These are phyloP conservation scores for Aspergillus ellipticus DNA, from an alignment of 495 filamentous ascomycete species.

Conservation along the genomic window DNA sequence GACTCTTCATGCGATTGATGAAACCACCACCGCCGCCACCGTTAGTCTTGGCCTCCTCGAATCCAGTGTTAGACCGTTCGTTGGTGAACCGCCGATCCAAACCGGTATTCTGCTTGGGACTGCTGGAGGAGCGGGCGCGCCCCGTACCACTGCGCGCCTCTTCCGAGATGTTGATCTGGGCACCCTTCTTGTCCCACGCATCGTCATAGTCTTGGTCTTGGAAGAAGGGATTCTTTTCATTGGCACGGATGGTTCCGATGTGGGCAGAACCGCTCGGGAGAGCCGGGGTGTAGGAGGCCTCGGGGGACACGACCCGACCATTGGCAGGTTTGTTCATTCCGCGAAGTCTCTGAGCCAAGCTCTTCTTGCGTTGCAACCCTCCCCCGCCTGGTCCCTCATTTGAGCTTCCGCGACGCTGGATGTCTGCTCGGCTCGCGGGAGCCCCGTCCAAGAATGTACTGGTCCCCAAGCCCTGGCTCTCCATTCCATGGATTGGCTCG, in stretches of 20 bases:
- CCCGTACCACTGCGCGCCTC: constrained; percentile 29
- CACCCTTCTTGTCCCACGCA: constrained; percentile 67
- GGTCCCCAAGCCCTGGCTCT: constrained; percentile 82
- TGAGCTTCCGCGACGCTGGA: constrained; percentile 72
- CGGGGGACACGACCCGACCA: constrained; percentile 48
- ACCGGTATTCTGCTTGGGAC: constrained; percentile 50
- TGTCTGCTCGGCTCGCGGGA: constrained; percentile 78
- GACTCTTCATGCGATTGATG: constrained; percentile 80
- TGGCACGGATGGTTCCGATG: constrained; percentile 27
- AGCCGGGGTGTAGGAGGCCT: constrained; percentile 39
- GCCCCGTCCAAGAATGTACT: constrained; percentile 96
- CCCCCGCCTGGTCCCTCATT: constrained; percentile 47
- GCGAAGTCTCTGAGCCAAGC: constrained; percentile 79
- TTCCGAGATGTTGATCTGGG: constrained; percentile 54
- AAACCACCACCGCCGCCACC: constrained; percentile 58
- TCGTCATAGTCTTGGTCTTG: constrained; percentile 76
- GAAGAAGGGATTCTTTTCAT: constrained; percentile 83
- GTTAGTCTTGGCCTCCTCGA: constrained; percentile 42
- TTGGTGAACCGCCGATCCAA: constrained; percentile 68
- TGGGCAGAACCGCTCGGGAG: constrained; percentile 29
- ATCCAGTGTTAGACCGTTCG: constrained; percentile 49
- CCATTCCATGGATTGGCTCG: constrained; percentile 76
- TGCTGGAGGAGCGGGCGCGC: constrained; percentile 56
- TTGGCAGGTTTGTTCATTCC: constrained; percentile 58
- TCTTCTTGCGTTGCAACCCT: constrained; percentile 86